Evolutionary conservation across 441 rosid genomes (phyloP).

Genomic region (Brassica hybrid): DNA sequence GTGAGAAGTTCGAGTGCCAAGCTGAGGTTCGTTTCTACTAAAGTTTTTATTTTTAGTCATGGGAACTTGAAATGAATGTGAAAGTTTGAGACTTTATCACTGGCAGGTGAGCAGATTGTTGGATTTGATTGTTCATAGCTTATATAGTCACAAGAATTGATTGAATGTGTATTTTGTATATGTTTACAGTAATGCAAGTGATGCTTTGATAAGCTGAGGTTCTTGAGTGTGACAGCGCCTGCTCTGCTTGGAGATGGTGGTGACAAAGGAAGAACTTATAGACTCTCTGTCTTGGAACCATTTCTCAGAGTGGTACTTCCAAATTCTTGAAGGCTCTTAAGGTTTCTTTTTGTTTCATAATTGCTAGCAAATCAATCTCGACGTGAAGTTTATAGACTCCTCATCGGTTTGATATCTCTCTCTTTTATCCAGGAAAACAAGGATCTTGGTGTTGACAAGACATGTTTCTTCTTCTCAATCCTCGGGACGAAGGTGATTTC

Average conservation of each 20-base stretch:
- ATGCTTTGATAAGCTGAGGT: slow-evolving; percentile 97
- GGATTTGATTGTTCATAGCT: slow-evolving; percentile 97
- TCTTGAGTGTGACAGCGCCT: slow-evolving; percentile 95
- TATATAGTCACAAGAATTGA: slow-evolving; percentile 91
- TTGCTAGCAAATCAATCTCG: neutral
- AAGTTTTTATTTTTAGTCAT: slow-evolving; percentile 4
- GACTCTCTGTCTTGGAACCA: slow-evolving; percentile 72
- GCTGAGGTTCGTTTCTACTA: slow-evolving; percentile 75
- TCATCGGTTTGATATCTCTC: neutral
- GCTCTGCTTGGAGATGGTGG: slow-evolving; percentile 90
- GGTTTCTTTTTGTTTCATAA: neutral
- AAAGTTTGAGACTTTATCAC: slow-evolving; percentile 1
- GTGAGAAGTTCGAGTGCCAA: slow-evolving; percentile 94
- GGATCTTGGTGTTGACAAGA: slow-evolving; percentile 70
- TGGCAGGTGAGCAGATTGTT: slow-evolving; percentile 86
- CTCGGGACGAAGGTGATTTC: slow-evolving; percentile 54
- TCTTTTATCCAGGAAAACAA: slow-evolving; percentile 69
- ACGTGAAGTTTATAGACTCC: neutral
- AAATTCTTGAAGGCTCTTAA: no score
- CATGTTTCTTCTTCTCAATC: slow-evolving; percentile 60
- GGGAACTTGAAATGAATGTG: neutral
- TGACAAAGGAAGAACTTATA: slow-evolving; percentile 84
- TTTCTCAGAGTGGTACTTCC: no score
- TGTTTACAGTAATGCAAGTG: slow-evolving; percentile 85
- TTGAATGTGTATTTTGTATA: slow-evolving; percentile 32